Conservation (phyloP, 2,329 filamentous ascomycete species). For the Graphium sp. region DNA sequence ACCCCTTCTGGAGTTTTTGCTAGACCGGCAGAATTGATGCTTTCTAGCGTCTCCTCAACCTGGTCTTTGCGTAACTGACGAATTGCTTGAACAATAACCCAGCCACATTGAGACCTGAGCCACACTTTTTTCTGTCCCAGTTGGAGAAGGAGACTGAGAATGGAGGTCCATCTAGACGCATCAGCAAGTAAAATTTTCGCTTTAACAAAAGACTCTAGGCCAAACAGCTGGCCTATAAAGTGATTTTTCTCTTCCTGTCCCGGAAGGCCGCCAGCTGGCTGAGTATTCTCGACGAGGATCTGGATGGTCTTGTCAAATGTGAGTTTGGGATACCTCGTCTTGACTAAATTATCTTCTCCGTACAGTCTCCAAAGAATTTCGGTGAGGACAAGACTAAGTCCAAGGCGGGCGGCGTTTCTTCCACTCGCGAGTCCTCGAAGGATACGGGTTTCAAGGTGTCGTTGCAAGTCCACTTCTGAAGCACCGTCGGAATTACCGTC, state of each 20-base stretch:
- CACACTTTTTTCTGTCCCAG: slow-evolving; percentile 71
- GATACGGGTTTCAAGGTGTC: slow-evolving; percentile 49
- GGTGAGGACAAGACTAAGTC: slow-evolving; percentile 76
- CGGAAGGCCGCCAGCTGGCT: slow-evolving; percentile 31
- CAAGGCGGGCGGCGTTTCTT: slow-evolving; percentile 71
- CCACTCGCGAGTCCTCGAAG: slow-evolving; percentile 86
- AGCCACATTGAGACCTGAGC: slow-evolving; percentile 76
- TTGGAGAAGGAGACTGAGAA: slow-evolving; percentile 58
- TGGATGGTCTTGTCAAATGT: slow-evolving; percentile 37
- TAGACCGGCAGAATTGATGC: slow-evolving; percentile 45
- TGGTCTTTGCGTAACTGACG: slow-evolving; percentile 41
- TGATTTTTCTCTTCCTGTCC: slow-evolving; percentile 73
- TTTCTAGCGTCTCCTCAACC: slow-evolving; percentile 43
- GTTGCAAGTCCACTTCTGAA: slow-evolving; percentile 18
- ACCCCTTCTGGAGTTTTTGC: slow-evolving; percentile 76
- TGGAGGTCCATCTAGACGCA: slow-evolving; percentile 40
- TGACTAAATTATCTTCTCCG: slow-evolving; percentile 25
- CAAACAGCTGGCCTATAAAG: slow-evolving; percentile 72
- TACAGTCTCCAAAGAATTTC: slow-evolving; percentile 63
- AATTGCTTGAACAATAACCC: slow-evolving; percentile 62
- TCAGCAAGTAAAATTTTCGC: slow-evolving; percentile 53
- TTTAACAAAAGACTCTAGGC: slow-evolving; percentile 69
- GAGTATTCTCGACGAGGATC: slow-evolving; percentile 37
- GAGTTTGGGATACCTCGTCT: slow-evolving; percentile 30
- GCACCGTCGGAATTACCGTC: too few species aligned